Evolutionary conservation across 1,284 basidiomycete genomes (phyloP).

Genomic region (Pulveroboletus sp.): DNA sequence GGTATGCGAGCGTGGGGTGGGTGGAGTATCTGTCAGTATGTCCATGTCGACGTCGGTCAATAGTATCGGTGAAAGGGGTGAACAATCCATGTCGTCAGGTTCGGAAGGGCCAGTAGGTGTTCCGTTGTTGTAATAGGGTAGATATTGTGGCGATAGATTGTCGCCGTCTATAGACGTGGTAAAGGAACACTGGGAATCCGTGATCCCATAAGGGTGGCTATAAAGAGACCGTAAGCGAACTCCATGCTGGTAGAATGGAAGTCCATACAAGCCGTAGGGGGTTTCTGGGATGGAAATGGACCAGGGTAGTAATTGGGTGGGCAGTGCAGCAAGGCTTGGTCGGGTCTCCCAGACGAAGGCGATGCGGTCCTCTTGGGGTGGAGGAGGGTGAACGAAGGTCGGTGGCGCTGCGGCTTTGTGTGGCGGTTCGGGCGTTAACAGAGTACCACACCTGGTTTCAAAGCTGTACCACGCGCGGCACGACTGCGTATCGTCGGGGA

Average conservation of each 20-base stretch:
- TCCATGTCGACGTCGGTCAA: slow-evolving; percentile 18
- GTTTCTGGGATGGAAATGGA: background rate
- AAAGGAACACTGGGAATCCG: background rate
- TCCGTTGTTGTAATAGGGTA: background rate
- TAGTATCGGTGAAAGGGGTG: slow-evolving; percentile 8
- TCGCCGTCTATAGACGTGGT: background rate
- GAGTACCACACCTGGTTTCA: background rate
- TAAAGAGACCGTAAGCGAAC: background rate
- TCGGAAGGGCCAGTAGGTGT: background rate
- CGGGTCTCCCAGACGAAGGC: no score
- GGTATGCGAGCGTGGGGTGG: background rate
- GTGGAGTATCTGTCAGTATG: slow-evolving; percentile 2
- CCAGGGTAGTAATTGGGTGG: background rate
- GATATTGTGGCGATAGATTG: background rate
- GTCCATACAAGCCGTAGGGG: background rate
- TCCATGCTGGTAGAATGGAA: background rate
- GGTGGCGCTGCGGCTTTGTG: no score
- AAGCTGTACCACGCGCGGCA: background rate
- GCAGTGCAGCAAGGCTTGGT: background rate
- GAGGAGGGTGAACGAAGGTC: no score
- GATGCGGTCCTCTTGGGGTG: no score
- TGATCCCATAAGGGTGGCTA: background rate
- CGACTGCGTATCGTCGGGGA: background rate
- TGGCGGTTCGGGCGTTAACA: no score
- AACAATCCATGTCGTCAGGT: slow-evolving; percentile 20